phyloP scores from a whole-genome alignment of 768 basidiomycete genomes.

The Rhizopogon roseolus region DNA sequence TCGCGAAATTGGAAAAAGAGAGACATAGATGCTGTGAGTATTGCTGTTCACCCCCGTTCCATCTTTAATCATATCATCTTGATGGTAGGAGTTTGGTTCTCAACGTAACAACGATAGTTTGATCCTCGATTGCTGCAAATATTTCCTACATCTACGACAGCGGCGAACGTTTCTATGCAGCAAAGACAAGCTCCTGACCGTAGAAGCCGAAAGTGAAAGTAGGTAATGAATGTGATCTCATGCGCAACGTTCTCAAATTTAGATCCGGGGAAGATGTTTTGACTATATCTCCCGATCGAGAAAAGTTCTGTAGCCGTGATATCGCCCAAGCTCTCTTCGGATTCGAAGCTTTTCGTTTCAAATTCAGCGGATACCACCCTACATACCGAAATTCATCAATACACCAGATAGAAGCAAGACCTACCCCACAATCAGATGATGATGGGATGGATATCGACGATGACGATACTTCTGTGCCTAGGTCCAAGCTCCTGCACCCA shows the following conservation, averaged over 20 bases:
- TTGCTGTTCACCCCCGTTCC: background rate
- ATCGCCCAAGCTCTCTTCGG: conserved; percentile 47
- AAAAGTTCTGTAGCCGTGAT: conserved; percentile 43
- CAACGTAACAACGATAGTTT: conserved; percentile 59
- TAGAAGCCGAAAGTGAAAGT: conserved; percentile 47
- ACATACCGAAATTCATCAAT: conserved; percentile 30
- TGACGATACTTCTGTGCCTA: conserved; percentile 22
- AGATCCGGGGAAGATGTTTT: conserved; percentile 21
- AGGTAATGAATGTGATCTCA: conserved; percentile 12
- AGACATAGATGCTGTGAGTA: conserved; percentile 40
- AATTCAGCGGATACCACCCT: conserved; percentile 37
- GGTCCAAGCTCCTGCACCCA: conserved; percentile 33
- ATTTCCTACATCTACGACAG: conserved; percentile 38
- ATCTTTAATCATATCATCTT: background rate
- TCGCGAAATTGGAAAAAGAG: conserved; percentile 58
- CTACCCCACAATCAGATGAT: conserved; percentile 26
- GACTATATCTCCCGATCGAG: conserved; percentile 28
- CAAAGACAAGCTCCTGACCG: conserved; percentile 62
- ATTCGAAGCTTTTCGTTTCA: conserved; percentile 26
- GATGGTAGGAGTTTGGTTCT: conserved; percentile 12
- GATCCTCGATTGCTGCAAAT: conserved; percentile 73
- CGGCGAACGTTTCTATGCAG: conserved; percentile 60
- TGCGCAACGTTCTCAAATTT: background rate
- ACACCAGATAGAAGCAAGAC: conserved; percentile 7
- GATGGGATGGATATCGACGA: conserved; percentile 65